Conservation (phyloP, 257 asterid species). For the Ligustrum vulgare region DNA sequence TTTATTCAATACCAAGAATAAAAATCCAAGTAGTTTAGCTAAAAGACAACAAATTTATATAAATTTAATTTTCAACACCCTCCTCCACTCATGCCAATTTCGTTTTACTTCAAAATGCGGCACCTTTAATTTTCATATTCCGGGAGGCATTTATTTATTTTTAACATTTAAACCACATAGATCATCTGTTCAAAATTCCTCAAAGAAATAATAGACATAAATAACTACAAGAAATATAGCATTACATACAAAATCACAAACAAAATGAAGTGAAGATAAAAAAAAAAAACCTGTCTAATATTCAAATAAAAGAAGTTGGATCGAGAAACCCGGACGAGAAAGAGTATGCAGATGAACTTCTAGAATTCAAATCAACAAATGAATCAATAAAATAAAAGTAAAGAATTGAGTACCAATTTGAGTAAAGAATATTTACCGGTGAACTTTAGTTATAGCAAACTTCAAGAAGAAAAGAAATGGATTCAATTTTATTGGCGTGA, state of each 20-base stretch:
- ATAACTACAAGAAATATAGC: background rate
- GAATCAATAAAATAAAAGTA: constrained; percentile 27
- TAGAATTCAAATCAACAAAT: constrained; percentile 17
- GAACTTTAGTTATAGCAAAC: background rate
- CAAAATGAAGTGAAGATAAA: background rate
- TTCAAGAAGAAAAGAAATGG: constrained; percentile 22
- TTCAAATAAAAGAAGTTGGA: constrained; percentile 12
- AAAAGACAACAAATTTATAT: background rate
- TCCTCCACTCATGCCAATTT: background rate
- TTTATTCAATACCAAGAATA: background rate
- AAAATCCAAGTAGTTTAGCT: background rate
- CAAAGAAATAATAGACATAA: background rate
- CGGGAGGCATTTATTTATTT: background rate
- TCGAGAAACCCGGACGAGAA: background rate
- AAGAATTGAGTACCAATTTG: constrained; percentile 28
- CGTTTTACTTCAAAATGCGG: background rate
- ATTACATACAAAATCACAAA: background rate
- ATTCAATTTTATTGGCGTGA: background rate
- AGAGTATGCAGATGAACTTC: constrained; percentile 14
- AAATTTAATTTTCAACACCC: background rate
- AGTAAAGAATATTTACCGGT: constrained; percentile 44
- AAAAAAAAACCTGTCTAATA: background rate
- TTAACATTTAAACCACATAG: background rate
- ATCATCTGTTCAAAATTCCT: background rate
- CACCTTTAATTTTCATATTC: background rate